A percentile compares a stretch with the other conserved stretches of the same genome.
These are phyloP conservation scores for Globisporangium abappressorium DNA, from an alignment of 352 stramenopile genomes.

Conservation along the genomic window DNA sequence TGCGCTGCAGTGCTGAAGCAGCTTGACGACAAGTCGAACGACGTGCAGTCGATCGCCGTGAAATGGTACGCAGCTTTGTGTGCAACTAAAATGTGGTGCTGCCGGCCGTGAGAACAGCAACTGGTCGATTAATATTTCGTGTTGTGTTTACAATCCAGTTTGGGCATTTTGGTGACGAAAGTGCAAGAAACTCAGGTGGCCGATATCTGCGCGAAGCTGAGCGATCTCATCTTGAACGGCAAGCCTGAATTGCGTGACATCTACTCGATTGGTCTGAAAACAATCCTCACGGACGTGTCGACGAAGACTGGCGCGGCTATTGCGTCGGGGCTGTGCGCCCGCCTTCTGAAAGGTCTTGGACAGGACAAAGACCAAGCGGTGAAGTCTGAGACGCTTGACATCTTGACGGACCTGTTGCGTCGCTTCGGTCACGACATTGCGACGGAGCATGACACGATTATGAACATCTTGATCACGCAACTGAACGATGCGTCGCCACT, in stretches of 20 bases:
- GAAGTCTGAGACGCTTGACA: slow-evolving; percentile 95
- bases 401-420: slow-evolving; percentile 95
- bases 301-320: slow-evolving; percentile 86
- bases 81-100: neutral
- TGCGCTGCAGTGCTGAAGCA: slow-evolving; percentile 95
- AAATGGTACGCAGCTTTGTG: slow-evolving; percentile 53
- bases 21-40: slow-evolving; percentile 98
- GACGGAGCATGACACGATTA: slow-evolving; percentile 88
- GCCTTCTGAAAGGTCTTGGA: slow-evolving; percentile 58
- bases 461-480: slow-evolving; percentile 84
- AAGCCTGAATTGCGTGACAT: slow-evolving; percentile 98
- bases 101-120: neutral
- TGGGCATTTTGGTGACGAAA: slow-evolving; percentile 96
- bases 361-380: slow-evolving; percentile 77
- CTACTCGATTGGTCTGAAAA: slow-evolving; percentile 99
- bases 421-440: slow-evolving; percentile 93
- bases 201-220: slow-evolving; percentile 97
- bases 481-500: slow-evolving; percentile 82
- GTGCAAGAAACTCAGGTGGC: slow-evolving; percentile 93
- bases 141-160: slow-evolving; percentile 21
- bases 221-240: slow-evolving; percentile 94
- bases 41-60: slow-evolving; percentile 95
- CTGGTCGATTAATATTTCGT: neutral
- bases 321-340: slow-evolving; percentile 59
- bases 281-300: slow-evolving; percentile 94